A percentile compares a stretch with the other conserved stretches of the same genome.
These are phyloP conservation scores for Flaveria ramosissima DNA, from an alignment of 129 eudicot genomes.

Conservation along the genomic window DNA sequence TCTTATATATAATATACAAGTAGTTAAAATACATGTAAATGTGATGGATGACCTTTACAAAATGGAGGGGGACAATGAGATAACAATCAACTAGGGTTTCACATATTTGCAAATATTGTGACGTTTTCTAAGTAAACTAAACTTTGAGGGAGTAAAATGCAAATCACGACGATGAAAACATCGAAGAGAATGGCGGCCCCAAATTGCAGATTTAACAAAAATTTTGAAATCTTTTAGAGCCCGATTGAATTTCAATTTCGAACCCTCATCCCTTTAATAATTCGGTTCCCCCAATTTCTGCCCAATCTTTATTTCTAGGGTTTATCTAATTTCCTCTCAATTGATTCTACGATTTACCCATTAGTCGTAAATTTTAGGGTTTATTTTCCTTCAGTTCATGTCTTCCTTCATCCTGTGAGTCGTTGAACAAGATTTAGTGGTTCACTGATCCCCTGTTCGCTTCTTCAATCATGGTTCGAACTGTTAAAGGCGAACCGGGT, in stretches of 20 bases:
- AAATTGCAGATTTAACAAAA: background rate
- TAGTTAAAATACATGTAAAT: too few species aligned
- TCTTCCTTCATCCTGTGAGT: background rate
- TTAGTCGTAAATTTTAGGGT: conserved; percentile 15
- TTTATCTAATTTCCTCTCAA: conserved; percentile 3
- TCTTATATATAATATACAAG: too few species aligned
- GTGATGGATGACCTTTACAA: too few species aligned
- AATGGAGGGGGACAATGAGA: too few species aligned
- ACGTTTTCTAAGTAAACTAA: background rate
- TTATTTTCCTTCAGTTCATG: conserved; percentile 6
- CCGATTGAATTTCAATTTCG: conserved; percentile 24
- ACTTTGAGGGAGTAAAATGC: conserved; percentile 13
- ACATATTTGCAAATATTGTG: background rate
- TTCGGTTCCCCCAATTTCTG: background rate
- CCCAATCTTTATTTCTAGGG: too few species aligned
- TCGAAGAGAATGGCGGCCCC: conserved; percentile 25
- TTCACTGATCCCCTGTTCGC: too few species aligned
- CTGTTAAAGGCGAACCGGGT: conserved; percentile 39
- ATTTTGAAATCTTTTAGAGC: conserved; percentile 30
- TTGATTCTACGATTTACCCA: background rate
- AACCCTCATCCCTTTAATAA: background rate
- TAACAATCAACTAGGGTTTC: background rate
- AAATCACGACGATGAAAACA: conserved; percentile 6
- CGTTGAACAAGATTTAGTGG: background rate
- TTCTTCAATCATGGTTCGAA: conserved; percentile 32